phyloP scores from a whole-genome alignment of 768 basidiomycete genomes.

The Mycena leptocephala region DNA sequence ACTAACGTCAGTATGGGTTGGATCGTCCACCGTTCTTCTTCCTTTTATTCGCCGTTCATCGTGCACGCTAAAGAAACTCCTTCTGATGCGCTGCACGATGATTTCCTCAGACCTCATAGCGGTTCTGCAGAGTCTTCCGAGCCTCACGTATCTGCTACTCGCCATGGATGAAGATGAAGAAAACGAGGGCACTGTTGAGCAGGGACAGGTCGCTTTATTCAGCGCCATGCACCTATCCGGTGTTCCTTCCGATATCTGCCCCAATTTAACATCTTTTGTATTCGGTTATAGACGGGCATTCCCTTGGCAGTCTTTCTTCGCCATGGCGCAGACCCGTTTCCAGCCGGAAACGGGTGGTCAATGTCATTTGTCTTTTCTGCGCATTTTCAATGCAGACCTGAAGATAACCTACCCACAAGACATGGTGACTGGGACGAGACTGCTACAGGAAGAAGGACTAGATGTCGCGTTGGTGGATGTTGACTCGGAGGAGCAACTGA shows the following conservation, averaged over 20 bases:
- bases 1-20: neutral
- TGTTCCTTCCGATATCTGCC: neutral
- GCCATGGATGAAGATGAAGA: neutral
- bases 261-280: neutral
- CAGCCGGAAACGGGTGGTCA: neutral
- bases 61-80: neutral
- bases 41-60: neutral
- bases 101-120: neutral
- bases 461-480: too few relatives aligned
- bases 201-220: neutral
- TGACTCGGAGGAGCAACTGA: too few relatives aligned
- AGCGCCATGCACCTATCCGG: neutral
- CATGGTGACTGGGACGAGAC: neutral
- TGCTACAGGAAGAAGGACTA: too few relatives aligned
- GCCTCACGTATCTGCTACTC: neutral
- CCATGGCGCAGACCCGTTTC: neutral
- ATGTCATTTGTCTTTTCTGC: neutral
- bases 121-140: neutral
- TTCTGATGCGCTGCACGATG: neutral
- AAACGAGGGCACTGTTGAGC: too few relatives aligned
- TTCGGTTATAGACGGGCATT: neutral
- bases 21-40: neutral
- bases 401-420: too few relatives aligned
- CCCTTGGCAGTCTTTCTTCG: neutral
- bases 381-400: too few relatives aligned